Base-by-base conservation (phyloP, 352 stramenopile species). In the Pythium guiyangense region DNA sequence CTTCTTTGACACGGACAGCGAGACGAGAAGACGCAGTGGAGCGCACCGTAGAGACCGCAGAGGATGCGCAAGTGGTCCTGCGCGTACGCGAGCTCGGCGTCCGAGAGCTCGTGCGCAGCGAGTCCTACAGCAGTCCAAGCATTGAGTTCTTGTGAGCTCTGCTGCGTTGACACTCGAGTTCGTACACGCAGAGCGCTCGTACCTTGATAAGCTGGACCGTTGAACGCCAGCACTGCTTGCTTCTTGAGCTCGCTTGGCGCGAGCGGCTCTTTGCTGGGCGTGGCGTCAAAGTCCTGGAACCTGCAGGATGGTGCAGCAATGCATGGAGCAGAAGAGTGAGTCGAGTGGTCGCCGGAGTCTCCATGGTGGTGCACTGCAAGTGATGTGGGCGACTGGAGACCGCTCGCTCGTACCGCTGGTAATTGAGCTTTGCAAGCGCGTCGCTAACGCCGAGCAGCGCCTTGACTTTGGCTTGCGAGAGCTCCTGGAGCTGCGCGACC, bases 21-120 rank as follows among this genome's bases (percentile, higher is more conserved):
- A 40, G 22, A 22, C 18, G 18, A 27, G 37, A 46, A 6, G 46
- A 31, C 25, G 17, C 2, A 22, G 25, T 6, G 17, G 4, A 8
- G n/a, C 49, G 25, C 2, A 78, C 79, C 96, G 65, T 98, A 98
- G 1, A 99, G 72, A 10, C 94, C 92, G 69, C 93, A 97, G 20
- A 98, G 73, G 63, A 99, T 97, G 34, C 92, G 79, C 48, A 99
- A 69, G 73, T 96, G 82, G 43, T 73, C 60, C 54, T 94, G 78
- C 4, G 82, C 74, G 27, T 79, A 95, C n/a, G 69, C 61, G 31
- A 95, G 62, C n/a, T 97, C 88, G 6, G 60, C 65, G 4, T 71
- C 59, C 11, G 67, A 77, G 12, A 95, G 67, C 43, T 82, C 78
- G 43, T 71, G 57, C 20, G 86, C 85, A 27, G 71, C 79, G 31